Evolutionary conservation across 345 rosid species (phyloP), one percentile per base, ranked within the genome.

Genomic region (Physaria fendleri): DNA sequence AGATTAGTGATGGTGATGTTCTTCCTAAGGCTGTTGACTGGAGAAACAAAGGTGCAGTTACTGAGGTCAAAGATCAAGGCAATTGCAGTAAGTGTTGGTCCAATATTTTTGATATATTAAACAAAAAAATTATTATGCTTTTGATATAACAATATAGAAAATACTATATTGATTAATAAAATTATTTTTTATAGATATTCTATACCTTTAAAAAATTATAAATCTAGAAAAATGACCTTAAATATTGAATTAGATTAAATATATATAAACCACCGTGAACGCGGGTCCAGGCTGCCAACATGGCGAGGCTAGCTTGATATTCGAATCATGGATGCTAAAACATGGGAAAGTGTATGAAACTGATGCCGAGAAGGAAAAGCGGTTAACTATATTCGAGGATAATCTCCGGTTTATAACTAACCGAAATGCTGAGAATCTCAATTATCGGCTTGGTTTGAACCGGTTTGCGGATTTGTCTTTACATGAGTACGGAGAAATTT

Each of bases 31-130:
- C 90, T 0, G 77, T 87, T 4, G 97, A 87, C 46, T 90, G 97
- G 97, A 87, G 97, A 55, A 76, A 72, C 64, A 78, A 83, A 66
- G 88, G 95, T 2, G 93, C 85, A 9, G 88, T 87, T 8, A 69
- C 90, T 32, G 56, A 79, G 1, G 75, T 90, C 47, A 90, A 90
- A 77, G 82, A 85, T 76, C 97, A 85, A 73, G 95, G 95, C 45
- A 69, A 75, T 2, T 87, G 95, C 41, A 87, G 94, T 79, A 82
- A 63, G 79, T 56, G 0, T 5, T n/a, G 2, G 42, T 8, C 38
- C 47, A 28, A 21, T 35, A 13, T 16, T 45, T 23, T n/a, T n/a
- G n/a, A n/a, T n/a, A n/a, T n/a, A n/a, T n/a, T n/a, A n/a, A n/a
- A n/a, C n/a, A n/a, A n/a, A n/a, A n/a, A n/a, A n/a, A n/a, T n/a